Evolutionary conservation across 768 basidiomycete genomes (phyloP).

Genomic region (Melanogaster broomeanus): DNA sequence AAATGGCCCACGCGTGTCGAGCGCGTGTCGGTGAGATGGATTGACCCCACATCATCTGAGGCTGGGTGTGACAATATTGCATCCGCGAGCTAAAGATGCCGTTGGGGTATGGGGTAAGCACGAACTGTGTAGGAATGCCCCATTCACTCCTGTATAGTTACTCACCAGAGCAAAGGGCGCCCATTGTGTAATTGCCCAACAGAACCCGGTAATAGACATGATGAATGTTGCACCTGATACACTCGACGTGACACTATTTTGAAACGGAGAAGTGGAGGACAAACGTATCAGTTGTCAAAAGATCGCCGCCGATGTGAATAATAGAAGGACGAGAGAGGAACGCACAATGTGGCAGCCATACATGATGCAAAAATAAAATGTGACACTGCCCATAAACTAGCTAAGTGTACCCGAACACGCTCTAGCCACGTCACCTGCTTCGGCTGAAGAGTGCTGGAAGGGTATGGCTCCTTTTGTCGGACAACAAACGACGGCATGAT

Average conservation of each 20-base stretch:
- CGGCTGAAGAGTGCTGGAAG: constrained; percentile 17
- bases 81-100: constrained; percentile 65
- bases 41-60: constrained; percentile 35
- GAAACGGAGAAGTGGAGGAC: constrained; percentile 5
- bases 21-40: constrained; percentile 41
- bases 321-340: constrained; percentile 19
- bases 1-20: constrained; percentile 11
- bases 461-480: constrained; percentile 15
- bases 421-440: constrained; percentile 35
- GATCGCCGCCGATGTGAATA: constrained; percentile 13
- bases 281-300: constrained; percentile 11
- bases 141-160: constrained; percentile 6
- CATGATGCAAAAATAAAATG: constrained; percentile 73
- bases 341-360: constrained; percentile 86
- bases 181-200: constrained; percentile 95
- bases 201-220: constrained; percentile 79
- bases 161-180: constrained; percentile 87
- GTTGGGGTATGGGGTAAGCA: constrained; percentile 21
- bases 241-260: constrained; percentile 64
- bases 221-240: constrained; percentile 74
- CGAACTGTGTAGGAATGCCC: background rate
- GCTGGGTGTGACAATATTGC: constrained; percentile 74
- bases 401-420: constrained; percentile 58
- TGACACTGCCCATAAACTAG: constrained; percentile 75
- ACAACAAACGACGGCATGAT: constrained; percentile 66